Evolutionary conservation across 352 stramenopile species (phyloP).

Genomic region (Globisporangium paddicum): DNA sequence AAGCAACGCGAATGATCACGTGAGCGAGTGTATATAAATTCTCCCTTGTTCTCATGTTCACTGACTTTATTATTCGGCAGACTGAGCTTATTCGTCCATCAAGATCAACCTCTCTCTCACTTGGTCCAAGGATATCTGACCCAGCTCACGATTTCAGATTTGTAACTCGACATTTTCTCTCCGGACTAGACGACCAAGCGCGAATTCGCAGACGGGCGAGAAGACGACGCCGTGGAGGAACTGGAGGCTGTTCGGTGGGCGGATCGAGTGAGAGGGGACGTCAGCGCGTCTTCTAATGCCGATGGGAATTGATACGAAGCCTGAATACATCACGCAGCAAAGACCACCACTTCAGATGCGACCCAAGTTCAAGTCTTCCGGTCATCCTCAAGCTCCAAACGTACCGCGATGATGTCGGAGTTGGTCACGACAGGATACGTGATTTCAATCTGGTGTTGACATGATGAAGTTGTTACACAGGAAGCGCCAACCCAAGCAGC

Average conservation of each 20-base stretch:
- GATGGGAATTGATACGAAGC: constrained; percentile 4
- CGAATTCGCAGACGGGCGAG: constrained; percentile 7
- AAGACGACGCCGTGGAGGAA: neutral
- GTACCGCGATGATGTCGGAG: neutral
- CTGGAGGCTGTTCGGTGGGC: neutral
- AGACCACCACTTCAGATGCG: neutral
- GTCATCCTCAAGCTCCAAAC: neutral
- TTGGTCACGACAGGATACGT: constrained; percentile 39
- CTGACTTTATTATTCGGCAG: neutral
- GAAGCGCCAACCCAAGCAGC: neutral
- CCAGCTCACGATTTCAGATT: neutral
- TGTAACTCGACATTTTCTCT: neutral
- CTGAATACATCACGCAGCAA: neutral
- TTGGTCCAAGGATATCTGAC: too few species aligned
- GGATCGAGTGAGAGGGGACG: neutral
- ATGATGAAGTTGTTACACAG: neutral
- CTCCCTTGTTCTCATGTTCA: neutral
- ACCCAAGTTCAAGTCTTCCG: neutral
- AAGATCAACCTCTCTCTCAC: neutral
- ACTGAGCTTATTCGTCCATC: too few species aligned
- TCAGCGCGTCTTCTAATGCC: neutral
- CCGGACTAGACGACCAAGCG: neutral
- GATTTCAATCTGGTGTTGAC: constrained; percentile 46
- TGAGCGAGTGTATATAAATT: constrained; percentile 1
- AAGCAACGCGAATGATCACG: neutral